Base-by-base conservation (phyloP, 495 filamentous ascomycete genomes). In the Neurospora tetraspora region DNA sequence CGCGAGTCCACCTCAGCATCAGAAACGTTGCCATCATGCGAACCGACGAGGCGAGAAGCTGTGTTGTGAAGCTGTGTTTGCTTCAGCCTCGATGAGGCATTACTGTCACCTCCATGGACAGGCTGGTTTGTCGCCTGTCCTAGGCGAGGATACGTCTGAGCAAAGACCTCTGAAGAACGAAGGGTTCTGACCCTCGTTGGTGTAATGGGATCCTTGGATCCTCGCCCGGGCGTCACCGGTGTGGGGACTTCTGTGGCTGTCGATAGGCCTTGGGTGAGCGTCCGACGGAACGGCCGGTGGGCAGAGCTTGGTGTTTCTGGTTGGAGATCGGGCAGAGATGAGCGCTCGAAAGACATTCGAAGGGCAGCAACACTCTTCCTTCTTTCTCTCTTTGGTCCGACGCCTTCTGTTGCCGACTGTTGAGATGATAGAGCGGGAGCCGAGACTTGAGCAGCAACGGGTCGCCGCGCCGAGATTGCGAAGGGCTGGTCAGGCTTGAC, bases 351-450 rank as follows among this genome's bases (percentile, higher is more conserved):
- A 4, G 79, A 78, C 73, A 75, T 72, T 9, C 80, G 78, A 69
- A 83, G 75, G 71, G 82, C 78, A 39, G 81, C 78, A 39, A 83
- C 81, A 40, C 81, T 83, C 47, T 72, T 74, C 45, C 74, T 79
- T 65, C 69, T 73, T 27, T 73, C 38, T 16, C 71, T n/a, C 14
- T 16, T 18, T 39, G 72, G 47, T 36, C 11, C 10, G 68, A 71
- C 3, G 61, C 10, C 59, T 71, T 43, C 74, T 70, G 39, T 45
- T 23, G 18, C 31, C 31, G 73, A 37, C 39, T 68, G 40, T 61
- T 69, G 47, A 18, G 70, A 53, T 65, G 68, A 37, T 42, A 38
- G 34, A 27, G 18, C 27, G 34, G 68, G 68, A 20, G 27, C 38
- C 5, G 43, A 68, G 31, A 18, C 23, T 36, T 34, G 40, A 23